Base-by-base conservation (phyloP, 1,284 basidiomycete genomes). In the Sporisorium graminicola region DNA sequence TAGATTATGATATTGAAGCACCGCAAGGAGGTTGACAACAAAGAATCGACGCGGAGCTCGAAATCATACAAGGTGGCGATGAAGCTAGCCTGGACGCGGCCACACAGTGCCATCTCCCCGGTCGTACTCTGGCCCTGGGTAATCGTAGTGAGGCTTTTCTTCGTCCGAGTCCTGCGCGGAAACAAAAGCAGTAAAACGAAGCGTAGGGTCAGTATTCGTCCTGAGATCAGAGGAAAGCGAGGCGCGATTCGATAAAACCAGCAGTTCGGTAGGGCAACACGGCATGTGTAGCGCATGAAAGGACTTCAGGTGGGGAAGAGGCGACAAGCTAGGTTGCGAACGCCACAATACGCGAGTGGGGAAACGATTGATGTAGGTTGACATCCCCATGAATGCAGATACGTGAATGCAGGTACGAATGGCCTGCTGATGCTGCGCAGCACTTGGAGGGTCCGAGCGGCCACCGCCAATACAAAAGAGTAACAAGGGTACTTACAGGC, bases 161-260 rank as follows among this genome's bases (percentile, higher is more conserved):
- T 82, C 80, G 55, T 82, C 80, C 63, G 80, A 80, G 49, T 82
- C 80, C 76, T 78, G 58, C 42, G 2, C 2, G n/a, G 20, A 20
- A 14, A 8, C 9, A 13, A 44, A 29, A 52, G n/a, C n/a, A 43
- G n/a, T 20, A 18, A 2, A 27, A 47, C 10, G 46, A 40, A 43
- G 14, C 27, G 26, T 5, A 8, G 43, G 27, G 18, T 35, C 27
- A 47, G 40, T 20, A 40, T 27, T 33, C 7, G 3, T 40, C 24
- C 22, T 1, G 22, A 14, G n/a, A 44, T n/a, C 52, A 27, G 44
- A 24, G 12, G 22, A 46, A 46, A 46, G 44, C 13, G 44, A 1
- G 24, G 44, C 12, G 13, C 13, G 43, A 8, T 8, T 22, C 20
- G 24, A 46, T 22, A 22, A 7, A 24, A 2, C 22, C 22, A 47